A percentile compares a stretch with the other conserved stretches of the same genome.
Evolutionary conservation across 1,139 yeast genomes (phyloP).

Genomic region (Debaryomyces fabryi): DNA sequence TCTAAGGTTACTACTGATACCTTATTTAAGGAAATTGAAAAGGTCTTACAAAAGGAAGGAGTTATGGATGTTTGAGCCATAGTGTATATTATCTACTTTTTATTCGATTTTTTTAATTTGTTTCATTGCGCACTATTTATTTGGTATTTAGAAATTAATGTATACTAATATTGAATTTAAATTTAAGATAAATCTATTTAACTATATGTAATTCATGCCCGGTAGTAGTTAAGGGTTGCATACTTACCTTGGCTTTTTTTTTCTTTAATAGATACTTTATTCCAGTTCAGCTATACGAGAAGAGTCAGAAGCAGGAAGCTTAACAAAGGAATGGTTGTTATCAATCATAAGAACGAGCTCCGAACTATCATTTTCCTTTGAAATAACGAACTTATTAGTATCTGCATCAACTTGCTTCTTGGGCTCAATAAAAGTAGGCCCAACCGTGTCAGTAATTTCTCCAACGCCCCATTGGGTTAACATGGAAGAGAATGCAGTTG

Average conservation of each 20-base stretch:
- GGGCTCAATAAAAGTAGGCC: constrained; percentile 44
- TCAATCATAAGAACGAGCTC: constrained; percentile 2
- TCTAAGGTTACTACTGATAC: constrained; percentile 46
- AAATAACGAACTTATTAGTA: not conserved
- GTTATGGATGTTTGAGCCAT: constrained; percentile 35
- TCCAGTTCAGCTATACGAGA: not conserved
- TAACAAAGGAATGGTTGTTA: constrained; percentile 1
- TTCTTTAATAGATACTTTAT: not conserved
- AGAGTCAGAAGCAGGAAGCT: not conserved
- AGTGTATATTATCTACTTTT: constrained; percentile 12
- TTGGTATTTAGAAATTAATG: not conserved
- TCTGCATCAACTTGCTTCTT: not conserved
- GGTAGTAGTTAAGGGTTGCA: constrained; percentile 4
- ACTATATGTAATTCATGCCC: not conserved
- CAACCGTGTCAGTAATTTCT: constrained; percentile 53
- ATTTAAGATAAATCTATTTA: not conserved
- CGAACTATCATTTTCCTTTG: not conserved
- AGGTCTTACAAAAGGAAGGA: constrained; percentile 49
- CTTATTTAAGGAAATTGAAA: constrained; percentile 49
- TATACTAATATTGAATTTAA: not conserved
- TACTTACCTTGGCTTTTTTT: constrained; percentile 3
- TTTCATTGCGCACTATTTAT: constrained; percentile 6
- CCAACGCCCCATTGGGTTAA: constrained; percentile 67
- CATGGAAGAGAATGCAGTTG: constrained; percentile 63
- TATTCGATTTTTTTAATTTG: constrained; percentile 1